Evolutionary conservation across 345 rosid species (phyloP).

Genomic region (Linum lewisii): DNA sequence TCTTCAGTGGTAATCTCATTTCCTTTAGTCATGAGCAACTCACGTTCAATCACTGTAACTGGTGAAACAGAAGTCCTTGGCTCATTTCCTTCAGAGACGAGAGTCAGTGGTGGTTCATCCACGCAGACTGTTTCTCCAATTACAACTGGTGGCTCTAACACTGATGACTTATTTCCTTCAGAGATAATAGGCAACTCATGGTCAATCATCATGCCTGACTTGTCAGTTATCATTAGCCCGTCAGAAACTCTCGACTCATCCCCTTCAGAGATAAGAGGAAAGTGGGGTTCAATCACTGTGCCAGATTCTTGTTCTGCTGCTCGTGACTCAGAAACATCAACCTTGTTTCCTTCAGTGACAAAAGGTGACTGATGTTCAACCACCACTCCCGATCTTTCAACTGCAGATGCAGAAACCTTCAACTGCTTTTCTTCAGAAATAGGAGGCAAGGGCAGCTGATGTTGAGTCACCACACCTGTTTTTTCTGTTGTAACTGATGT

Average conservation of each 20-base stretch:
- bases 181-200: neutral
- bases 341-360: neutral
- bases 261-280: neutral
- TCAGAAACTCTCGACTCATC: neutral
- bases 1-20: neutral
- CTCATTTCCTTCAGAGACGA: neutral
- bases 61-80: neutral
- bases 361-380: neutral
- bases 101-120: neutral
- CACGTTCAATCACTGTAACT: neutral
- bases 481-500: neutral
- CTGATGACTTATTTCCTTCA: neutral
- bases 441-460: neutral
- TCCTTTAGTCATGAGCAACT: neutral
- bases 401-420: neutral
- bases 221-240: neutral
- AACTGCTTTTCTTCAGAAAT: no score
- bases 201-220: neutral
- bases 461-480: neutral
- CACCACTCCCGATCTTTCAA: neutral
- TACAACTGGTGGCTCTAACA: neutral
- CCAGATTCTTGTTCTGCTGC: neutral
- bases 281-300: neutral
- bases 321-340: neutral
- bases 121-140: no score